Percentiles rank a stretch among this genome's conserved stretches.
phyloP scores from a whole-genome alignment of 768 basidiomycete genomes.

The Kwoniella mangroviensis region DNA sequence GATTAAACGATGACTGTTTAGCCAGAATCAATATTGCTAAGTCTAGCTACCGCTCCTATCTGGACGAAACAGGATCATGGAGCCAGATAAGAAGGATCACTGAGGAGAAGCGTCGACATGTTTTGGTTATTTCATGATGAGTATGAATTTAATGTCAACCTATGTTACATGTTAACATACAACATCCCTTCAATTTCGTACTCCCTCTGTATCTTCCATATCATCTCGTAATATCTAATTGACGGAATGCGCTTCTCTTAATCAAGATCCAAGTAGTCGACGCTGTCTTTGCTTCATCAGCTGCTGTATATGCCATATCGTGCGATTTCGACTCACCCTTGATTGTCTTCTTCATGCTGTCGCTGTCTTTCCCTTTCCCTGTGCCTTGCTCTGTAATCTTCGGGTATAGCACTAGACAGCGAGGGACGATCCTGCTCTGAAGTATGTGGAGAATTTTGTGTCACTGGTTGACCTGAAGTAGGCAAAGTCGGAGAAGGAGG shows the following conservation, averaged over 20 bases:
- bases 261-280: conserved; percentile 24
- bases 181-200: not conserved
- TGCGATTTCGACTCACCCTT: conserved; percentile 6
- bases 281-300: conserved; percentile 1
- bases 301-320: not conserved
- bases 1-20: not conserved
- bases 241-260: not conserved
- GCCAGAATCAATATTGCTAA: conserved; percentile 40
- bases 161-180: not conserved
- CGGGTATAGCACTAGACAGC: conserved; percentile 41
- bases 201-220: no score
- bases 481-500: conserved; percentile 7
- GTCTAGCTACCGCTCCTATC: conserved; percentile 39
- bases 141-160: not conserved
- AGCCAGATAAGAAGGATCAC: not conserved
- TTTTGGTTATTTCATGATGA: not conserved
- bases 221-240: not conserved
- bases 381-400: conserved; percentile 46
- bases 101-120: not conserved
- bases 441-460: not conserved
- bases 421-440: conserved; percentile 5
- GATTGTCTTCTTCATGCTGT: conserved; percentile 20
- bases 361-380: conserved; percentile 31
- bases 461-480: conserved; percentile 10
- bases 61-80: conserved; percentile 25